Conservation (phyloP, 1,284 basidiomycete genomes). For the Leccinum fallax region DNA sequence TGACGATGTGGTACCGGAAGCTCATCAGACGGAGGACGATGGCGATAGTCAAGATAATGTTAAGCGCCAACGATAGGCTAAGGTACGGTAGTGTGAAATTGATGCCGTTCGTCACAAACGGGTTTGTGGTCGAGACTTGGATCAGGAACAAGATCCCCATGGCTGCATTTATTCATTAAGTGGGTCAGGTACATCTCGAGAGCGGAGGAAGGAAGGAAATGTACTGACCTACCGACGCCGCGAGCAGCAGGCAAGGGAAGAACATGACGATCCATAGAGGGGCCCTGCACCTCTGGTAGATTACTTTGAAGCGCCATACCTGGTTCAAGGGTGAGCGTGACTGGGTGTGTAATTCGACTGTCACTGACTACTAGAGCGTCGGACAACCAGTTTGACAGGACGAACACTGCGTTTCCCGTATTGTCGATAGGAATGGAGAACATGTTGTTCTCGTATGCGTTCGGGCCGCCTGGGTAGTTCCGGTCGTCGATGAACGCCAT, state of each 20-base stretch:
- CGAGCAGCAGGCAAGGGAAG: conserved; percentile 22
- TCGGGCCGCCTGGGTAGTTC: conserved; percentile 32
- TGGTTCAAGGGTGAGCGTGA: conserved; percentile 1
- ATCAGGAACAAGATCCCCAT: conserved; percentile 13
- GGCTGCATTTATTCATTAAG: conserved; percentile 3
- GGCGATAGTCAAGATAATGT: conserved; percentile 27
- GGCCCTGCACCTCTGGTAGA: conserved; percentile 16
- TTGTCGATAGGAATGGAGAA: conserved; percentile 23
- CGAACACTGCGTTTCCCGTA: conserved; percentile 14
- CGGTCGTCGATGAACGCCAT: background rate
- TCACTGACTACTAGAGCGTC: conserved; percentile 33
- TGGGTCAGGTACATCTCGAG: background rate
- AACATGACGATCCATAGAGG: conserved; percentile 21
- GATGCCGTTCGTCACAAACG: conserved; percentile 17
- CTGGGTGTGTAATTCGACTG: background rate
- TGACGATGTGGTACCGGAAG: conserved; percentile 3
- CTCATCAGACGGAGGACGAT: conserved; percentile 27
- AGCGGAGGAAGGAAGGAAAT: background rate
- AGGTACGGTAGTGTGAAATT: conserved; percentile 27
- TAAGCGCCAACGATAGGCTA: conserved; percentile 26
- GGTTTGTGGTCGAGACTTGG: conserved; percentile 21
- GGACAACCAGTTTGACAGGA: conserved; percentile 27
- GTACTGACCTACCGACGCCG: conserved; percentile 19
- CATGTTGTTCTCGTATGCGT: conserved; percentile 14
- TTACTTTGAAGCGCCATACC: conserved; percentile 36